Conservation (phyloP, 1,139 yeast genomes). For the Yamadazyma taylorii region DNA sequence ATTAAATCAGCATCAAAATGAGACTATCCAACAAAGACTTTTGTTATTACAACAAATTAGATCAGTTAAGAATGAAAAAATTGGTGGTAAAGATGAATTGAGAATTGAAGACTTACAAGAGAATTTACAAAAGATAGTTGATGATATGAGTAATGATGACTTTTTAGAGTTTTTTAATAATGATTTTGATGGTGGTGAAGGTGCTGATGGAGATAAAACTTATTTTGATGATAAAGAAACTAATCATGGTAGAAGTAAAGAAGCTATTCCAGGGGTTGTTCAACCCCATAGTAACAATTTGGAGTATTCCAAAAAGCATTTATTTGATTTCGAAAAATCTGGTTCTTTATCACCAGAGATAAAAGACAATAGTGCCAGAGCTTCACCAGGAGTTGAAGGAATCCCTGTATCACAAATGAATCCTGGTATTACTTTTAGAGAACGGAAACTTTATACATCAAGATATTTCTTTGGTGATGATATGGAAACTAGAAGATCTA, state of each 20-base stretch:
- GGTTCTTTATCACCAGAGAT: slow-evolving; percentile 17
- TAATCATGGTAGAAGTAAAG: background rate
- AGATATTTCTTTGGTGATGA: slow-evolving; percentile 59
- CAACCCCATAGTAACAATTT: slow-evolving; percentile 7
- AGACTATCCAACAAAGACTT: slow-evolving; percentile 38
- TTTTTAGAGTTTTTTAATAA: slow-evolving; percentile 17
- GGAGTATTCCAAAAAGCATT: slow-evolving; percentile 12
- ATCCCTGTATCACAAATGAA: slow-evolving; percentile 44
- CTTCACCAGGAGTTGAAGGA: slow-evolving; percentile 45
- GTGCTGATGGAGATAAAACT: slow-evolving; percentile 22
- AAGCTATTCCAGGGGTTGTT: background rate
- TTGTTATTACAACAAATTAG: slow-evolving; percentile 35
- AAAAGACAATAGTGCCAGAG: slow-evolving; percentile 29
- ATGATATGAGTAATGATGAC: slow-evolving; percentile 30
- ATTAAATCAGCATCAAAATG: slow-evolving; percentile 30
- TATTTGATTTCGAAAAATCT: slow-evolving; percentile 14
- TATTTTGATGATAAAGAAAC: slow-evolving; percentile 6
- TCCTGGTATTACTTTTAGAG: slow-evolving; percentile 56
- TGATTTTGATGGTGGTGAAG: slow-evolving; percentile 27
- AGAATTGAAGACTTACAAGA: slow-evolving; percentile 35
- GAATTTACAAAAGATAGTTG: slow-evolving; percentile 39
- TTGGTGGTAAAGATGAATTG: slow-evolving; percentile 27
- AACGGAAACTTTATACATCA: slow-evolving; percentile 58
- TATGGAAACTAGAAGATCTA: slow-evolving; percentile 43
- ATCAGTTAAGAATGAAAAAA: slow-evolving; percentile 21